These are phyloP conservation scores for Ananas comosus DNA, from an alignment of 176 grass and related monocot genomes.

Conservation along the genomic window DNA sequence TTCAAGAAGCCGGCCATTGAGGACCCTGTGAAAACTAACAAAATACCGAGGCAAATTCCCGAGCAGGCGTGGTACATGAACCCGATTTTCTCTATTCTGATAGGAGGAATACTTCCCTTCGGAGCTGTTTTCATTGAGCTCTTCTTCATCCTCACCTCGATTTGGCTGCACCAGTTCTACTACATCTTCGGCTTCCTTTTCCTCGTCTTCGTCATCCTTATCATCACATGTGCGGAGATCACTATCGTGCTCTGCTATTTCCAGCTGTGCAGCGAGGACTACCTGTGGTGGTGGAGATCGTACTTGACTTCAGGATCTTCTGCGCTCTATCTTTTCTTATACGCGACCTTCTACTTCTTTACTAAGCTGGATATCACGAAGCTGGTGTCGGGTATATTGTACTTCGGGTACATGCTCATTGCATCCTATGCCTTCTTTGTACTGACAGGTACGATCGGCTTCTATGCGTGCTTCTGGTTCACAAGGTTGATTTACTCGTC, in stretches of 20 bases:
- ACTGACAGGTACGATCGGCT: conserved; percentile 72
- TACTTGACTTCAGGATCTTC: conserved; percentile 82
- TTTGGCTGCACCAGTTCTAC: conserved; percentile 94
- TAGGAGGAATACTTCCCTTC: conserved; percentile 87
- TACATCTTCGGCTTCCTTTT: conserved; percentile 95
- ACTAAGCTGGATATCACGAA: conserved; percentile 83
- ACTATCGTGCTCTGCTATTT: conserved; percentile 88
- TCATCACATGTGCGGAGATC: conserved; percentile 76
- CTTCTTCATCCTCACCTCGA: conserved; percentile 97
- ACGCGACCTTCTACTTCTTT: conserved; percentile 84
- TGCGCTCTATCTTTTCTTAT: conserved; percentile 74
- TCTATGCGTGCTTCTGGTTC: conserved; percentile 79
- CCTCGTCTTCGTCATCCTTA: conserved; percentile 69
- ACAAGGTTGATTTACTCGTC: conserved; percentile 87
- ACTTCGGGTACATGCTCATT: conserved; percentile 93
- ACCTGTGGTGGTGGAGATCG: conserved; percentile 84
- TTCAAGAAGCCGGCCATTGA: conserved; percentile 59
- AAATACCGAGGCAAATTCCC: conserved; percentile 68
- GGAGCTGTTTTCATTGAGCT: conserved; percentile 89
- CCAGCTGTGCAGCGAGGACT: conserved; percentile 93
- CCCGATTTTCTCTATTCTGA: conserved; percentile 53
- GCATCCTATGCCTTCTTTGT: conserved; percentile 84
- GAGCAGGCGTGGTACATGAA: conserved; percentile 95
- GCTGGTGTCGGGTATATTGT: conserved; percentile 56
- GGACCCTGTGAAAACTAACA: conserved; percentile 80